Conservation (phyloP, 83 land plant species). For the Isoetes engelmannii region DNA sequence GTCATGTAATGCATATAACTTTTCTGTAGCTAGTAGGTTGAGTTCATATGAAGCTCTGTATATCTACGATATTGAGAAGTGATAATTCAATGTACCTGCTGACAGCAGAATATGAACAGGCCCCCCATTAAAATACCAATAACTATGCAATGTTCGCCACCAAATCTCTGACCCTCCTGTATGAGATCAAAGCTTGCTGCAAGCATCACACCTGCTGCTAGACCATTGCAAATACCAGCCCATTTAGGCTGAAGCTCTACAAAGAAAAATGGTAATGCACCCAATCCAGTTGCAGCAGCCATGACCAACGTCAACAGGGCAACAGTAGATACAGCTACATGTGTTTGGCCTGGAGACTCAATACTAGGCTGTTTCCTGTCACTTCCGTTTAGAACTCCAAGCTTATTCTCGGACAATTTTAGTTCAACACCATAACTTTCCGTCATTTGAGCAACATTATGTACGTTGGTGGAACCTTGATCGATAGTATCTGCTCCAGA, state of each 20-base stretch:
- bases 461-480: too few species aligned
- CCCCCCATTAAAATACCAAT: conserved; percentile 73
- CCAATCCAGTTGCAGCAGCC: conserved; percentile 96
- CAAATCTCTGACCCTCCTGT: conserved; percentile 85
- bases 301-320: conserved; percentile 81
- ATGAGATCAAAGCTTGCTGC: conserved; percentile 98
- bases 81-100: conserved; percentile 42
- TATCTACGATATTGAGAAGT: neutral
- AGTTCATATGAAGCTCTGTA: neutral
- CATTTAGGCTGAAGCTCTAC: conserved; percentile 79
- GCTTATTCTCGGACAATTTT: too few species aligned
- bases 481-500: too few species aligned
- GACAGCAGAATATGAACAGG: conserved; percentile 75
- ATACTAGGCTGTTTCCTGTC: too few species aligned
- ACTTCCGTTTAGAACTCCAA: too few species aligned
- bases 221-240: conserved; percentile 95
- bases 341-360: conserved; percentile 4
- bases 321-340: conserved; percentile 73
- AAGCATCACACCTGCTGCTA: conserved; percentile 96
- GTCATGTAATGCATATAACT: neutral
- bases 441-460: too few species aligned
- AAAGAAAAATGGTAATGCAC: conserved; percentile 93
- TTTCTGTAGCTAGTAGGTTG: neutral
- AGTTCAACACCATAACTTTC: too few species aligned
- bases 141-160: conserved; percentile 81